Conservation (phyloP, 2,329 filamentous ascomycete genomes). For the Aspergillus floridensis region DNA sequence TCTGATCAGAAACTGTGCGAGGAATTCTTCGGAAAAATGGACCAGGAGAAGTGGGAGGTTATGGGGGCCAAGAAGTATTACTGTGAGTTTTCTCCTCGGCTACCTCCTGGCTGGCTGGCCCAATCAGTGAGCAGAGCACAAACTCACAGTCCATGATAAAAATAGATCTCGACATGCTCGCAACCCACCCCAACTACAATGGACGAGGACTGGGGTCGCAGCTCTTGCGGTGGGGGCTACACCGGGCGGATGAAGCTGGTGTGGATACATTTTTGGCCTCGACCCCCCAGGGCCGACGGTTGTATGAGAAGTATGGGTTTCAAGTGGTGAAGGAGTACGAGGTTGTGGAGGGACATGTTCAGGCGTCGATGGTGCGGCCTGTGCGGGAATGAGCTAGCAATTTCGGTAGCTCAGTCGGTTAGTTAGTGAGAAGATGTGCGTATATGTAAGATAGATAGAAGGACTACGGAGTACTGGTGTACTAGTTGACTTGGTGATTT, state of each 20-base stretch:
- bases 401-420: too few relatives aligned
- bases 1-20: slow-evolving; percentile 10
- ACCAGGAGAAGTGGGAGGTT: not conserved
- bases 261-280: slow-evolving; percentile 9
- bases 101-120: too few relatives aligned
- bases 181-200: slow-evolving; percentile 7
- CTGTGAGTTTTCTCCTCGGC: not conserved
- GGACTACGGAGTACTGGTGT: too few relatives aligned
- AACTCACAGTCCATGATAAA: not conserved
- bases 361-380: slow-evolving; percentile 12
- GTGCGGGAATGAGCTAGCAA: too few relatives aligned
- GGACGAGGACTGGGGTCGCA: slow-evolving; percentile 7
- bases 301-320: slow-evolving; percentile 13
- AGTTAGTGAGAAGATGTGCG: too few relatives aligned
- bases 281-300: slow-evolving; percentile 4
- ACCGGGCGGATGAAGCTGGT: slow-evolving; percentile 6
- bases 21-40: slow-evolving; percentile 1
- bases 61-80: slow-evolving; percentile 10
- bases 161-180: slow-evolving; percentile 13
- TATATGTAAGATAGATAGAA: too few relatives aligned
- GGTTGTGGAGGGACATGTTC: slow-evolving; percentile 8
- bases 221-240: slow-evolving; percentile 11
- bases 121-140: not conserved
- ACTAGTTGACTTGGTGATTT: too few relatives aligned
- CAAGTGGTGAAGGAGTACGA: slow-evolving; percentile 6